A percentile compares a stretch with the other conserved stretches of the same genome.
phyloP scores from a whole-genome alignment of 108 stramenopile species.

The Conticribra guillardii region DNA sequence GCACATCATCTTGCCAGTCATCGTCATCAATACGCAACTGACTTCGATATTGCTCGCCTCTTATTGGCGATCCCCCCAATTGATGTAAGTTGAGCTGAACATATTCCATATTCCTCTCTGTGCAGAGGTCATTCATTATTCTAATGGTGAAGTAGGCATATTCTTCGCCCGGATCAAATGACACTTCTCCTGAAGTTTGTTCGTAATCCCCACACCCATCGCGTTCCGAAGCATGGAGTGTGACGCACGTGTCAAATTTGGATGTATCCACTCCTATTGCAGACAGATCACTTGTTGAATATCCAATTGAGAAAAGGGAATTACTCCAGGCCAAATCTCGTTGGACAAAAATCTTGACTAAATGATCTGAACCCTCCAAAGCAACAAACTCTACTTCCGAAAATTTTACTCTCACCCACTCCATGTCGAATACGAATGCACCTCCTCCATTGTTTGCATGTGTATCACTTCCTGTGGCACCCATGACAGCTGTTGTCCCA shows the following conservation, averaged over 20 bases:
- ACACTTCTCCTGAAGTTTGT: constrained; percentile 64
- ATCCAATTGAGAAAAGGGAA: constrained; percentile 56
- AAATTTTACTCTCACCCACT: constrained; percentile 55
- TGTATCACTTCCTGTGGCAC: constrained; percentile 43
- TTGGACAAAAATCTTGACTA: constrained; percentile 55
- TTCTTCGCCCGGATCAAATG: constrained; percentile 57
- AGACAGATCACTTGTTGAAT: constrained; percentile 76
- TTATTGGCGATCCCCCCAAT: constrained; percentile 62
- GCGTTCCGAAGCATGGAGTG: constrained; percentile 21
- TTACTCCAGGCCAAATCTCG: constrained; percentile 50
- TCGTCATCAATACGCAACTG: constrained; percentile 80
- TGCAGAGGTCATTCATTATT: constrained; percentile 80
- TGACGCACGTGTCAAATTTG: constrained; percentile 57
- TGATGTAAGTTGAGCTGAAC: constrained; percentile 72
- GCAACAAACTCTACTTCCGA: constrained; percentile 52
- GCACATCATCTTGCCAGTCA: constrained; percentile 12
- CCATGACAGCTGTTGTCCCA: constrained; percentile 34
- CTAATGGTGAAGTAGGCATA: constrained; percentile 53
- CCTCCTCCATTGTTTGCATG: constrained; percentile 36
- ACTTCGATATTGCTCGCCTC: constrained; percentile 66
- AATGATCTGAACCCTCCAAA: constrained; percentile 54
- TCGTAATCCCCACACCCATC: constrained; percentile 81
- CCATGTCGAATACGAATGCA: constrained; percentile 59
- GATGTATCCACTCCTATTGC: constrained; percentile 69
- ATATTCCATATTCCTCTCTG: constrained; percentile 70